Conservation (phyloP, 345 rosid genomes). For the Arabis hirsuta region DNA sequence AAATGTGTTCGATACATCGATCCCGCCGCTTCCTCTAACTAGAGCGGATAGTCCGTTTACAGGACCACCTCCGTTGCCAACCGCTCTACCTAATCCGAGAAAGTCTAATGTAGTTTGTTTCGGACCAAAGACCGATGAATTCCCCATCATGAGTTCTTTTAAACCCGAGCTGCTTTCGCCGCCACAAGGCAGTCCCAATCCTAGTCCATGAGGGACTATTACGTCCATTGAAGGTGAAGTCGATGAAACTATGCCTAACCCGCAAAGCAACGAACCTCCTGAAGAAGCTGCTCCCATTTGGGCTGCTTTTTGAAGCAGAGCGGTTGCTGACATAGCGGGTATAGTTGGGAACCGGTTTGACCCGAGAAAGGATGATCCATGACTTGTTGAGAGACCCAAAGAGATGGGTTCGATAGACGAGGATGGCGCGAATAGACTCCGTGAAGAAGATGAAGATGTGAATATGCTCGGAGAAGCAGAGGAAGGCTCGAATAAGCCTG, state of each 20-base stretch:
- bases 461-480: conserved; percentile 47
- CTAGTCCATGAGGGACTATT: conserved; percentile 52
- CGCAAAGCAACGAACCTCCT: conserved; percentile 74
- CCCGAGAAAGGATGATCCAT: conserved; percentile 50
- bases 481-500: conserved; percentile 56
- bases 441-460: conserved; percentile 49
- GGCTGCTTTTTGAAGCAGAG: conserved; percentile 94
- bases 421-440: conserved; percentile 43
- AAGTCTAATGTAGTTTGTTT: conserved; percentile 89
- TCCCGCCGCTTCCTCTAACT: conserved; percentile 46
- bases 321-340: conserved; percentile 93
- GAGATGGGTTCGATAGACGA: conserved; percentile 62
- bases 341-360: conserved; percentile 30
- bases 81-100: conserved; percentile 92
- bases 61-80: conserved; percentile 54
- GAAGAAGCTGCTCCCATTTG: conserved; percentile 78
- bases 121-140: conserved; percentile 76
- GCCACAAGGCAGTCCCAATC: conserved; percentile 77
- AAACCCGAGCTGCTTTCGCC: conserved; percentile 76
- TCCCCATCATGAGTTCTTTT: conserved; percentile 91
- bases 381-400: conserved; percentile 68
- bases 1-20: conserved; percentile 41
- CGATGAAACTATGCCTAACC: conserved; percentile 74
- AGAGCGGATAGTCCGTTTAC: conserved; percentile 49
- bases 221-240: conserved; percentile 53